These are phyloP conservation scores for Tetracladium setigerum DNA, from an alignment of 495 filamentous ascomycete species.

Conservation along the genomic window DNA sequence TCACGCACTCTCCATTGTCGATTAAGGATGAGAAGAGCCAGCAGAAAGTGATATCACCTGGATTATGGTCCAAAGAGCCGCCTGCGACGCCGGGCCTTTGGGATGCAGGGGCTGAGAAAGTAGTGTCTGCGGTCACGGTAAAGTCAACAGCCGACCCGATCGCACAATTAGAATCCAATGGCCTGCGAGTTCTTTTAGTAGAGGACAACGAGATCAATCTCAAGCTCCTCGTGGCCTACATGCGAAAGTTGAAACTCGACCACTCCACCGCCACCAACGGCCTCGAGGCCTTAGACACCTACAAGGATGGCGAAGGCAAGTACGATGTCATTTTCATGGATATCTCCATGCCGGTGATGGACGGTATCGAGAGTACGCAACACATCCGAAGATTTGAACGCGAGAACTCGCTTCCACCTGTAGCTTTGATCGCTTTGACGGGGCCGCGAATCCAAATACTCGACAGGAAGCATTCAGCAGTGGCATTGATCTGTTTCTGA, in stretches of 20 bases:
- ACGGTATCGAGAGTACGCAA: conserved; percentile 49
- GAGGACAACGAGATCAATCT: conserved; percentile 75
- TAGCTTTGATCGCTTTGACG: conserved; percentile 61
- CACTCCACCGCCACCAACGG: conserved; percentile 35
- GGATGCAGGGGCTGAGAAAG: conserved; percentile 15
- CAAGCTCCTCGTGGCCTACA: conserved; percentile 55
- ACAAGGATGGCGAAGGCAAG: conserved; percentile 21
- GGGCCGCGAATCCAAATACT: conserved; percentile 57
- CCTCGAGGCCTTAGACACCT: conserved; percentile 33
- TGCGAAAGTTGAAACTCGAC: conserved; percentile 37
- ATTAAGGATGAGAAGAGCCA: too few species aligned
- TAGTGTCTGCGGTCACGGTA: conserved; percentile 4
- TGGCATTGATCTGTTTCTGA: conserved; percentile 62
- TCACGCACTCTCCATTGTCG: too few species aligned
- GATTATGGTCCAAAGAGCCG: conserved; percentile 18
- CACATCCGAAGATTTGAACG: conserved; percentile 46
- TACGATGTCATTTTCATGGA: conserved; percentile 57
- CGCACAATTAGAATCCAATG: conserved; percentile 32
- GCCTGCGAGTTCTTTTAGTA: conserved; percentile 48
- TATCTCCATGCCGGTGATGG: conserved; percentile 62
- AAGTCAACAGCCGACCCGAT: conserved; percentile 8
- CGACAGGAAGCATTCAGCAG: conserved; percentile 56
- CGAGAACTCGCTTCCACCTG: conserved; percentile 25
- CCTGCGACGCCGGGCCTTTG: conserved; percentile 7
- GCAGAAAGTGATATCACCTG: conserved; percentile 2